Base-by-base conservation (phyloP, 148 eudicot species). In the Oxyria digyna region DNA sequence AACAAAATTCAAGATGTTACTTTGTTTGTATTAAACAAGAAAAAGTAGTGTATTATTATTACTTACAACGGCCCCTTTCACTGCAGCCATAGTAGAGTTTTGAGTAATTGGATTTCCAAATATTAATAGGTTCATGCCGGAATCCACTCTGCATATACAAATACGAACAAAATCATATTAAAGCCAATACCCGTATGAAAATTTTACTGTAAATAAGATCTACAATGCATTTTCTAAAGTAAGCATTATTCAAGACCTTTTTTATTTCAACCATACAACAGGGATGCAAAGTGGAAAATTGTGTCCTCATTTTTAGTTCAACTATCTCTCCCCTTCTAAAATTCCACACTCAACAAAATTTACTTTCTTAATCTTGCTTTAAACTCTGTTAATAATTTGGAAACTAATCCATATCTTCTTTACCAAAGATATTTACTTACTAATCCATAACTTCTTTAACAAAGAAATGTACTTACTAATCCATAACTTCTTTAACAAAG, bases 21-120 rank as follows among this genome's bases (percentile, higher is more conserved):
- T 50, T 50, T 21, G 20, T 50, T 20, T 21, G 26, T 6, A 57
- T 29, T 29, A 29, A 55, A 38, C 20, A 27, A 59, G 37, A 2
- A 59, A 59, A 59, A 59, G 1, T 18, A 8, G 11, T 59, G 14
- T 29, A 59, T 26, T 15, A 55, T 24, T 27, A 59, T 59, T 29
- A 85, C 99, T 81, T 84, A 94, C 99, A 74, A 59, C 85, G 85
- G 26, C 88, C 87, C 82, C 99, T 81, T 77, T 87, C 84, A 80
- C 97, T 88, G 85, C 99, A 94, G 66, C 92, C 91, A 72, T 88
- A 85, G 79, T 94, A 94, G 67, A 74, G 74, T 55, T 78, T 86
- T 24, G 93, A 80, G 71, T 78, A 78, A 68, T 84, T 85, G 67
- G 97, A 91, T 81, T 87, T 85, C 99, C 99, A 94, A 71, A 94